Evolutionary conservation across 202 grass and related monocot species (phyloP), one percentile per base, ranked within the genome.

Genomic region (Sporobolus alterniflorus): DNA sequence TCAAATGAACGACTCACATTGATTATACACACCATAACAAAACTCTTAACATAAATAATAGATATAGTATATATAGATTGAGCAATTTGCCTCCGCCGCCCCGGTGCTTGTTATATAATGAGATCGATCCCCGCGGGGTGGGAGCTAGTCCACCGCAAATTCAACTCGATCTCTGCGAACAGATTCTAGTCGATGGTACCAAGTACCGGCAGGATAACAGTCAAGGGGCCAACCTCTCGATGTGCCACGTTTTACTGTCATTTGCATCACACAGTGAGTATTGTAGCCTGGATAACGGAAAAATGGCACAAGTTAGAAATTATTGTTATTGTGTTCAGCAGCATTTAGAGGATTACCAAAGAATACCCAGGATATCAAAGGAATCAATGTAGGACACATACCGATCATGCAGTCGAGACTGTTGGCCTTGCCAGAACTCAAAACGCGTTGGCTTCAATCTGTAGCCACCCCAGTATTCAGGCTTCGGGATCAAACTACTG

Each of bases 391-490:
- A 71, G 0, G 24, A 51, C 56, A 83, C 79, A 47, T 94, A 99
- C 93, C 91, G 77, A 69, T 99, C 96, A 88, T 99, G 96, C 24
- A 99, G 74, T 44, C 96, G 96, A 89, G 96, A 98, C 46, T 87
- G 85, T 69, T 99, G 96, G 28, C 96, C 93, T 96, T 99, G 93
- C 96, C 96, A 98, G 59, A 98, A 98, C 75, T 98, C 96, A 78
- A 94, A 94, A 74, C 63, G 79, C 17, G 29, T 85, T 81, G 96
- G 93, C 78, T 77, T 98, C 83, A 98, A 86, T 89, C 87, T 94
- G 83, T 96, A 98, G 50, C 93, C 93, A 74, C 93, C 93, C 93
- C 93, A 98, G 73, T 89, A 96, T 69, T 94, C 93, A 44, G 96
- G 93, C 36, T 92, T 93, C 3, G 93, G 93, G 60, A 98, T 94